These are phyloP conservation scores for Boeremia exigua DNA, from an alignment of 2,329 filamentous ascomycete genomes.

Conservation along the genomic window DNA sequence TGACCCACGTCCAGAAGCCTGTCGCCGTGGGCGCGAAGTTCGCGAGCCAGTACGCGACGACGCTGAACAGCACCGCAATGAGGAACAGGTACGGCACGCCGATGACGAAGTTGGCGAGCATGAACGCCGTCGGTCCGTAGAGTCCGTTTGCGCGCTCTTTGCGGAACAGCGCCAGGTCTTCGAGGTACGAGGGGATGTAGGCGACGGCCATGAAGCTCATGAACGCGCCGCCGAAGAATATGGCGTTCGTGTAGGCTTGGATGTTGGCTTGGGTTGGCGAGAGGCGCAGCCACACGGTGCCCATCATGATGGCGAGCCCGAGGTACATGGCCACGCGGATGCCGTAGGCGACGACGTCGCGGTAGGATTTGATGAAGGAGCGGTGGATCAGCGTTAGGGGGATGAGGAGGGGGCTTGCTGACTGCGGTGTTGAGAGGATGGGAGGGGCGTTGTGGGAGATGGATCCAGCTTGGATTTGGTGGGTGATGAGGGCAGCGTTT, in stretches of 20 bases:
- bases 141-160: constrained; percentile 85
- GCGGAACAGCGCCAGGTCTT: constrained; percentile 74
- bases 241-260: constrained; percentile 81
- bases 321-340: constrained; percentile 85
- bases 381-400: constrained; percentile 74
- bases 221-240: constrained; percentile 63
- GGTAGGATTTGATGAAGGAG: constrained; percentile 81
- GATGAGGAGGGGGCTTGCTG: constrained; percentile 58
- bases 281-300: constrained; percentile 83
- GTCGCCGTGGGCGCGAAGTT: constrained; percentile 71
- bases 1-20: constrained; percentile 77
- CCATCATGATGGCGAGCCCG: constrained; percentile 82
- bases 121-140: constrained; percentile 75
- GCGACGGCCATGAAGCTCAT: constrained; percentile 68
- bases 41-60: constrained; percentile 79
- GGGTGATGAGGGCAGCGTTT: constrained; percentile 35
- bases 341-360: constrained; percentile 83
- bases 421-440: not conserved
- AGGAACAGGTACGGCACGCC: constrained; percentile 82
- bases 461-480: constrained; percentile 33
- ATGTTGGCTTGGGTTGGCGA: constrained; percentile 73
- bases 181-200: constrained; percentile 83
- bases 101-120: constrained; percentile 81
- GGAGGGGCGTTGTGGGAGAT: not conserved
- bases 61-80: constrained; percentile 76